Conservation (phyloP, 164 flowering plant genomes). For the Chloranthus sessilifolius region DNA sequence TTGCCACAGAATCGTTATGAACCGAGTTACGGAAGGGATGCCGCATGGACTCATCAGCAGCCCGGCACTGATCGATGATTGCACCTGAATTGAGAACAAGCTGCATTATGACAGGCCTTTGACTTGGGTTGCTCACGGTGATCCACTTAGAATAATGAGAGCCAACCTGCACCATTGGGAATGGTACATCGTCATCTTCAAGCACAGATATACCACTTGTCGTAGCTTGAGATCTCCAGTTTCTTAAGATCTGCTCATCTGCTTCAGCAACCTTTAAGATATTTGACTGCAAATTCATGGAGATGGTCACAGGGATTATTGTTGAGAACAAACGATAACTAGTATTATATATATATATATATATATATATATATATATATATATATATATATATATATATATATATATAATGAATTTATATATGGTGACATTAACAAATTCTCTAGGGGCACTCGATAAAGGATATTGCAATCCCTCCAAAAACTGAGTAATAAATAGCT, state of each 20-base stretch:
- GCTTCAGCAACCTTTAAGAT: constrained; percentile 34
- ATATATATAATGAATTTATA: no score
- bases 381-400: no score
- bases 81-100: constrained; percentile 64
- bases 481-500: no score
- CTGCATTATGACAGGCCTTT: constrained; percentile 69
- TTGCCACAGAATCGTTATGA: constrained; percentile 22
- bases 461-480: no score
- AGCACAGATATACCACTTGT: constrained; percentile 50
- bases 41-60: constrained; percentile 24
- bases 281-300: constrained; percentile 24
- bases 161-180: constrained; percentile 62
- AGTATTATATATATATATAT: constrained; percentile 3
- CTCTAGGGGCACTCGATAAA: no score
- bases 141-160: constrained; percentile 52
- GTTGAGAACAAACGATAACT: no score
- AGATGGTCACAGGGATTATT: constrained; percentile 1
- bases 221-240: constrained; percentile 69
- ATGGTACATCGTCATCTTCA: constrained; percentile 52
- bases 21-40: constrained; percentile 28
- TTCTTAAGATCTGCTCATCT: constrained; percentile 53
- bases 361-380: no score
- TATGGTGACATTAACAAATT: no score
- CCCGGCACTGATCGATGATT: constrained; percentile 52
- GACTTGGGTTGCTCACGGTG: constrained; percentile 66